phyloP scores from a whole-genome alignment of 352 stramenopile species.

The Phytophthora chlamydospora region DNA sequence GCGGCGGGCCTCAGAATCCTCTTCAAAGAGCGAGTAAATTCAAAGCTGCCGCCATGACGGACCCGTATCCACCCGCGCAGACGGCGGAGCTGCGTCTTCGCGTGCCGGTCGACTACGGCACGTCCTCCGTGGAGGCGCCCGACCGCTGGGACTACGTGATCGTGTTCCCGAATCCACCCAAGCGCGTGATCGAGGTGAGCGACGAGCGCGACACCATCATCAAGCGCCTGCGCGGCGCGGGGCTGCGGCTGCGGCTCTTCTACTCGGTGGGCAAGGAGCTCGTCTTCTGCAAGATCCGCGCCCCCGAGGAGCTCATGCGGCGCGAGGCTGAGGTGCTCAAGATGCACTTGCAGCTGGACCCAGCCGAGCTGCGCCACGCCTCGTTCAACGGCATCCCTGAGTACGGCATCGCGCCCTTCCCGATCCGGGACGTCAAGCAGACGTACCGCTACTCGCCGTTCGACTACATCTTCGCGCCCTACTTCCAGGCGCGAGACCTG shows the following conservation, averaged over 20 bases:
- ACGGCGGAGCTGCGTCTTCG: conserved; percentile 40
- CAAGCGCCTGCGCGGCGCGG: conserved; percentile 60
- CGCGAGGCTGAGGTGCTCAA: conserved; percentile 73
- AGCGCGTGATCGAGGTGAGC: conserved; percentile 59
- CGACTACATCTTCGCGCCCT: conserved; percentile 87
- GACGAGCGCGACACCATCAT: conserved; percentile 84
- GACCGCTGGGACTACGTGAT: conserved; percentile 87
- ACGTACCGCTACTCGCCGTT: conserved; percentile 78
- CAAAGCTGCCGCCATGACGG: conserved; percentile 22
- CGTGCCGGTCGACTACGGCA: conserved; percentile 56
- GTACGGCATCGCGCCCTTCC: conserved; percentile 80
- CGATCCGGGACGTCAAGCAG: conserved; percentile 82
- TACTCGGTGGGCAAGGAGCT: conserved; percentile 70
- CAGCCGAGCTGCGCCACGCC: conserved; percentile 61
- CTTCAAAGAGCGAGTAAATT: conserved; percentile 5
- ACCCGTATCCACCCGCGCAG: conserved; percentile 42
- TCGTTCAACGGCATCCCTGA: conserved; percentile 72
- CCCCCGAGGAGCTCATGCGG: conserved; percentile 74
- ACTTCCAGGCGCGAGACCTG: conserved; percentile 69
- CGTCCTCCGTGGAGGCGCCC: conserved; percentile 36
- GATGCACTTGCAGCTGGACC: conserved; percentile 78
- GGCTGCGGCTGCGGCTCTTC: conserved; percentile 78
- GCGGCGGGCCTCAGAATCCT: not conserved
- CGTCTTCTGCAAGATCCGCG: conserved; percentile 86
- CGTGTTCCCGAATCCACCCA: conserved; percentile 80